Evolutionary conservation across 305 asterid genomes (phyloP), one percentile per base, ranked within the genome.

Genomic region (Fraxinus albicans): DNA sequence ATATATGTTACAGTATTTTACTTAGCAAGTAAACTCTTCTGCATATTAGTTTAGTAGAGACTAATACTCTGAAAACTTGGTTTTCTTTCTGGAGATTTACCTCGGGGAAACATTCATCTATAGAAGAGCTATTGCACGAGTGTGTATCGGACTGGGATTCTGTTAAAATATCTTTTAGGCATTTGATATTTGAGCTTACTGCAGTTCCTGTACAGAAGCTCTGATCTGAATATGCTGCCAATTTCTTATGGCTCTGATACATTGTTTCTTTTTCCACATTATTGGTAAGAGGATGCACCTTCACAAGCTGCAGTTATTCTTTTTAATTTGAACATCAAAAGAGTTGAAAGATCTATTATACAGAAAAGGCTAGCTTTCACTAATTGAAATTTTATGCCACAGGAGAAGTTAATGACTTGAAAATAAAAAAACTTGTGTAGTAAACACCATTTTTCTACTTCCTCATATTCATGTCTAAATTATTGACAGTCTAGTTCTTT

Each of bases 101-200:
- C 98, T 90, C 88, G 13, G 83, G 69, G 13, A 81, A 78, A 80
- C 63, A 80, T 42, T 94, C 91, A 21, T 85, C 95, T 29, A 73
- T 55, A 17, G 88, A 85, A 76, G 91, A 87, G 84, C 60, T 80
- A 78, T 74, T 78, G 79, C 80, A 65, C 31, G 89, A 90, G 84
- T 86, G 85, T 10, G 94, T 65, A 73, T 94, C 94, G 0, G 97
- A 91, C 77, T 93, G 90, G 36, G 97, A 91, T 84, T 95, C 98
- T 25, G 87, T 82, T 77, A 96, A 80, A n/a, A 96, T 89, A 84
- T 96, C 99, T 88, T 87, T 93, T 47, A 96, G 91, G 83, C 91
- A 90, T 88, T 87, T 91, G 86, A 81, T 84, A 79, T 82, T 90
- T 40, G 96, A 84, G 75, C 86, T 81, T 83, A 63, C 79, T 50